Percentiles rank a stretch among this genome's conserved stretches.
These are phyloP conservation scores for Oldenlandia corymbosa DNA, from an alignment of 257 asterid species.

Conservation along the genomic window DNA sequence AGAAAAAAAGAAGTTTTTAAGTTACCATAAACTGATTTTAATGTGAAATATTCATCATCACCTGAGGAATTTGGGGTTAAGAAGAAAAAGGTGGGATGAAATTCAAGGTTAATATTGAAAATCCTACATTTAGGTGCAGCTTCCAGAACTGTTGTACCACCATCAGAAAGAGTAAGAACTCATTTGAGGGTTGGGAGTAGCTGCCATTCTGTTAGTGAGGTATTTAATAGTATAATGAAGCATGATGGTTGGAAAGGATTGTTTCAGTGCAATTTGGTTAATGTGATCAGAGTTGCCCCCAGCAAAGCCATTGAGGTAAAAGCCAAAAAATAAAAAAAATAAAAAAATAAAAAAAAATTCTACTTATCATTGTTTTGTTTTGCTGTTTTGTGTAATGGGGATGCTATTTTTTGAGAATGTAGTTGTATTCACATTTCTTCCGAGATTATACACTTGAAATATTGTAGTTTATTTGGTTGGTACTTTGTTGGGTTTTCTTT, in stretches of 20 bases:
- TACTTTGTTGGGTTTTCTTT: too few relatives aligned
- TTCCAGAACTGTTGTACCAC: constrained; percentile 91
- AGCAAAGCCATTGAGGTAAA: constrained; percentile 96
- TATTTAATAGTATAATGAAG: constrained; percentile 62
- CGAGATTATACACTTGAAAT: not conserved
- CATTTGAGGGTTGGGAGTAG: constrained; percentile 94
- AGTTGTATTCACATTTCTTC: not conserved
- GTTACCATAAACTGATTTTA: constrained; percentile 58
- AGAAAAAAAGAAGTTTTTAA: constrained; percentile 56
- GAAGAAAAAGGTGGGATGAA: constrained; percentile 47
- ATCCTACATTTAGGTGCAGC: constrained; percentile 84
- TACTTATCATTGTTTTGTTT: not conserved
- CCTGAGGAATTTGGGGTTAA: constrained; percentile 44
- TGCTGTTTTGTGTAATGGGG: not conserved
- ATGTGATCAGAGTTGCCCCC: constrained; percentile 91
- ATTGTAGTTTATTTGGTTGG: too few relatives aligned
- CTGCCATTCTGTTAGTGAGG: constrained; percentile 72
- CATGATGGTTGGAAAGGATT: constrained; percentile 89
- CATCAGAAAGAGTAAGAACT: constrained; percentile 89
- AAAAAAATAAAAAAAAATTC: not conserved
- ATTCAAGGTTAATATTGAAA: constrained; percentile 66
- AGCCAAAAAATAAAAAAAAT: too few relatives aligned
- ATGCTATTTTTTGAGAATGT: not conserved
- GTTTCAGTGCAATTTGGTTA: constrained; percentile 87
- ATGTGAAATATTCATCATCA: constrained; percentile 55